These are phyloP conservation scores for Nitzschia putrida DNA, from an alignment of 108 stramenopile genomes.

Conservation along the genomic window DNA sequence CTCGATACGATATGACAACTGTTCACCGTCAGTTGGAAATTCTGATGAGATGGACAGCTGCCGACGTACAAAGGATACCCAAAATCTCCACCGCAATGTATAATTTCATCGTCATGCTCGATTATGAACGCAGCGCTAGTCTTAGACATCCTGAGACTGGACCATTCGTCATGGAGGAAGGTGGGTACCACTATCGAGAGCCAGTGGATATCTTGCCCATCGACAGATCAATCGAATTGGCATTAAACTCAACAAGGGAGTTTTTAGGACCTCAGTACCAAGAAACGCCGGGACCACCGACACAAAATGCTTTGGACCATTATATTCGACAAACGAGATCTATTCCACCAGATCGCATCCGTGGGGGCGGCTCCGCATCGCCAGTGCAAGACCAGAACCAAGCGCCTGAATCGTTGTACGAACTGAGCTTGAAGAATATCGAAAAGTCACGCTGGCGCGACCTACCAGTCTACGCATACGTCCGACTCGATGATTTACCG, in stretches of 20 bases:
- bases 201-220: conserved; percentile 26
- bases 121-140: conserved; percentile 15
- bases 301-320: not conserved
- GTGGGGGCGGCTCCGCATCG: not conserved
- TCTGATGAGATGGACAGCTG: conserved; percentile 1
- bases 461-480: conserved; percentile 21
- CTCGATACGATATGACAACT: conserved; percentile 24
- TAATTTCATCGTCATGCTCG: conserved; percentile 10
- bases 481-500: conserved; percentile 11
- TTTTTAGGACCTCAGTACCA: not conserved
- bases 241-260: not conserved
- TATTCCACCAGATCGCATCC: not conserved
- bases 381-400: not conserved
- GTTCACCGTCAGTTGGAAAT: conserved; percentile 1
- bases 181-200: conserved; percentile 4
- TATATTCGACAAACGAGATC: not conserved
- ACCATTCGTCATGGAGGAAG: conserved; percentile 15
- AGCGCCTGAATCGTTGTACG: not conserved
- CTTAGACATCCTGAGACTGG: conserved; percentile 24
- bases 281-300: not conserved
- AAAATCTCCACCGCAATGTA: not conserved
- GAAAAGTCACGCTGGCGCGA: conserved; percentile 12
- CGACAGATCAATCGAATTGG: conserved; percentile 21
- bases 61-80: conserved; percentile 9
- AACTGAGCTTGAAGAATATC: conserved; percentile 5